A percentile compares a stretch with the other conserved stretches of the same genome.
phyloP scores from a whole-genome alignment of 495 filamentous ascomycete species.

The Choiromyces venosus region DNA sequence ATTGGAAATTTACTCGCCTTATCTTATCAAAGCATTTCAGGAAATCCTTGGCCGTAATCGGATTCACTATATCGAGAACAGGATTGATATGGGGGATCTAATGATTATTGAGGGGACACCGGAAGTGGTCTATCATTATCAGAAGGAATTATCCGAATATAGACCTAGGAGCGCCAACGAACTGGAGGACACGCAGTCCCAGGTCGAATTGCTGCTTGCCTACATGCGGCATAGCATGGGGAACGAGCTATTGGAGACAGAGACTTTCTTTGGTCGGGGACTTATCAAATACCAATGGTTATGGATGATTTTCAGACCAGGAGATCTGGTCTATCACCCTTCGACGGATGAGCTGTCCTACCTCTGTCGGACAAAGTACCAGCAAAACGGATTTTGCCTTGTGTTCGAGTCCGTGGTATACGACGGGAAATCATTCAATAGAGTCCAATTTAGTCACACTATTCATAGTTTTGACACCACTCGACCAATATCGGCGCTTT shows the following conservation, averaged over 20 bases:
- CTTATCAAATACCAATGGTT: conserved; percentile 28
- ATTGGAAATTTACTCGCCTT: background rate
- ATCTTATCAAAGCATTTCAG: background rate
- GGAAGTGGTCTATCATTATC: background rate
- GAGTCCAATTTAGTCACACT: background rate
- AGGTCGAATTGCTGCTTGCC: background rate
- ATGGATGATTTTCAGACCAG: conserved; percentile 40
- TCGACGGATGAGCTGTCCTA: background rate
- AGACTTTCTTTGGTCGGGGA: conserved; percentile 2
- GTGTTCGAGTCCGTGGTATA: conserved; percentile 37
- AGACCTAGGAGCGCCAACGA: background rate
- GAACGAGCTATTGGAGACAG: background rate
- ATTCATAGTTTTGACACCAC: background rate
- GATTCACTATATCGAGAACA: background rate
- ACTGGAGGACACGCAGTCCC: background rate
- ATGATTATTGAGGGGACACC: background rate
- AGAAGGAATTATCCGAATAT: background rate
- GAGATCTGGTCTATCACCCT: conserved; percentile 29
- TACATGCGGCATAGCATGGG: background rate
- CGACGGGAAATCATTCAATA: conserved; percentile 8
- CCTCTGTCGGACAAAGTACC: conserved; percentile 8
- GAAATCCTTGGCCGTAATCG: background rate
- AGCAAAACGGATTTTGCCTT: conserved; percentile 38
- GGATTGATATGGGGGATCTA: background rate
- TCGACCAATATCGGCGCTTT: background rate